phyloP scores from a whole-genome alignment of 2,329 filamentous ascomycete genomes.

The Fusarium buxicola region DNA sequence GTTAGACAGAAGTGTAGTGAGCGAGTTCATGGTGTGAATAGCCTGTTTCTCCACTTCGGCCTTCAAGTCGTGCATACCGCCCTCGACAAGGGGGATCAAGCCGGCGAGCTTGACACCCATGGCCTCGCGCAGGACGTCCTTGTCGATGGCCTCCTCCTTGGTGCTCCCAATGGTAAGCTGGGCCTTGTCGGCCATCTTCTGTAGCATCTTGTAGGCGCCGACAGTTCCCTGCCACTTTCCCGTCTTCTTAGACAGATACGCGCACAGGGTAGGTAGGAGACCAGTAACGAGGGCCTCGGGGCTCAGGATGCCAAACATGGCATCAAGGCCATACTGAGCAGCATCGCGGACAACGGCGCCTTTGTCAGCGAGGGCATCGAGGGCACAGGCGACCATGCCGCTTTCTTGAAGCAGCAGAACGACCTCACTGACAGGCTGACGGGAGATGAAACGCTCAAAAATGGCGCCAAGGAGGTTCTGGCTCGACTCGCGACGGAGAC shows the following conservation, averaged over 20 bases:
- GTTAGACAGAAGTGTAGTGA: slow-evolving; percentile 92
- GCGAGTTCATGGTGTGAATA: slow-evolving; percentile 89
- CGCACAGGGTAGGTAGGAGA: slow-evolving; percentile 78
- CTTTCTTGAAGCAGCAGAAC: slow-evolving; percentile 86
- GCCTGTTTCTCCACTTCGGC: slow-evolving; percentile 88
- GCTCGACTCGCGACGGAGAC: slow-evolving; percentile 84
- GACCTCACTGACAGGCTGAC: slow-evolving; percentile 82
- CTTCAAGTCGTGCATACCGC: slow-evolving; percentile 97
- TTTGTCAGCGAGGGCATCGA: slow-evolving; percentile 93
- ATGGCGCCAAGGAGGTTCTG: slow-evolving; percentile 96
- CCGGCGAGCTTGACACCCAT: slow-evolving; percentile 90
- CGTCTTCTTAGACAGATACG: slow-evolving; percentile 83
- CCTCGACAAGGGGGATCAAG: slow-evolving; percentile 91
- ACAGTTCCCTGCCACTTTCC: slow-evolving; percentile 99
- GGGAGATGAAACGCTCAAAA: slow-evolving; percentile 87
- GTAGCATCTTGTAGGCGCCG: slow-evolving; percentile 84
- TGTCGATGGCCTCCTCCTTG: slow-evolving; percentile 85
- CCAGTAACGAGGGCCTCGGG: slow-evolving; percentile 86
- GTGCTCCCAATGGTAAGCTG: slow-evolving; percentile 82
- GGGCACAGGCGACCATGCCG: slow-evolving; percentile 75
- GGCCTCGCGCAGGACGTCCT: slow-evolving; percentile 88
- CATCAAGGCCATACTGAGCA: slow-evolving; percentile 93
- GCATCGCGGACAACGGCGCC: slow-evolving; percentile 88
- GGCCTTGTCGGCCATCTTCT: slow-evolving; percentile 95
- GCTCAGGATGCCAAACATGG: slow-evolving; percentile 82